phyloP scores from a whole-genome alignment of 805 yeast species.

The Alloascoidea africana region DNA sequence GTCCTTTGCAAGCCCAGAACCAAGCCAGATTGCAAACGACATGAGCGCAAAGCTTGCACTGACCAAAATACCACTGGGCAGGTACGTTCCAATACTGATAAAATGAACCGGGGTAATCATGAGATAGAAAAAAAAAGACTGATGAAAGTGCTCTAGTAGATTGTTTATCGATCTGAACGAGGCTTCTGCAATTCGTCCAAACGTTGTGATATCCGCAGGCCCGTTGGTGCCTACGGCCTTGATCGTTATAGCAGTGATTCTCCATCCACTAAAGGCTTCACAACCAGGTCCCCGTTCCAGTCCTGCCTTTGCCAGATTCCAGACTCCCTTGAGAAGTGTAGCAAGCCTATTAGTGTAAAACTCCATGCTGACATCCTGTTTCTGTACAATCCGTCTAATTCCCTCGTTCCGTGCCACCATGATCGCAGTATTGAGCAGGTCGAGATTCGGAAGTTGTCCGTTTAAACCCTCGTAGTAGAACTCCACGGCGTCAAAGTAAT shows the following conservation, averaged over 20 bases:
- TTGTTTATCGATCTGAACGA: constrained; percentile 81
- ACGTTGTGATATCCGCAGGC: constrained; percentile 68
- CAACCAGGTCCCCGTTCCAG: constrained; percentile 48
- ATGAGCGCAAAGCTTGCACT: constrained; percentile 58
- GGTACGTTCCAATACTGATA: constrained; percentile 86
- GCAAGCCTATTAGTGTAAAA: constrained; percentile 37
- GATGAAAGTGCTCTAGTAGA: constrained; percentile 89
- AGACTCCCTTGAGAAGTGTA: constrained; percentile 50
- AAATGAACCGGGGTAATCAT: constrained; percentile 63
- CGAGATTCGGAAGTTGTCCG: constrained; percentile 93
- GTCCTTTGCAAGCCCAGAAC: constrained; percentile 11
- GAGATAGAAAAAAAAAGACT: constrained; percentile 86
- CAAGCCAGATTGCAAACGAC: constrained; percentile 41
- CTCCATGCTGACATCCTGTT: constrained; percentile 28
- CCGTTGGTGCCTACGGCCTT: constrained; percentile 50
- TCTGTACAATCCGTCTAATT: constrained; percentile 27
- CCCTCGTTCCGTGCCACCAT: constrained; percentile 63
- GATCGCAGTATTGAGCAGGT: constrained; percentile 72
- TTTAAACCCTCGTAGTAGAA: constrained; percentile 76
- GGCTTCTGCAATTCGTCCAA: constrained; percentile 84
- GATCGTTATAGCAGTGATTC: constrained; percentile 78
- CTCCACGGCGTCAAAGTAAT: constrained; percentile 61
- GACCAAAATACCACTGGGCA: constrained; percentile 69
- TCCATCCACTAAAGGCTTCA: constrained; percentile 93
- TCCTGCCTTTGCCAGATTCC: constrained; percentile 59